Percentiles rank a stretch among this genome's conserved stretches.
phyloP scores from a whole-genome alignment of 208 protist species.

The Leishmania gerbilli region DNA sequence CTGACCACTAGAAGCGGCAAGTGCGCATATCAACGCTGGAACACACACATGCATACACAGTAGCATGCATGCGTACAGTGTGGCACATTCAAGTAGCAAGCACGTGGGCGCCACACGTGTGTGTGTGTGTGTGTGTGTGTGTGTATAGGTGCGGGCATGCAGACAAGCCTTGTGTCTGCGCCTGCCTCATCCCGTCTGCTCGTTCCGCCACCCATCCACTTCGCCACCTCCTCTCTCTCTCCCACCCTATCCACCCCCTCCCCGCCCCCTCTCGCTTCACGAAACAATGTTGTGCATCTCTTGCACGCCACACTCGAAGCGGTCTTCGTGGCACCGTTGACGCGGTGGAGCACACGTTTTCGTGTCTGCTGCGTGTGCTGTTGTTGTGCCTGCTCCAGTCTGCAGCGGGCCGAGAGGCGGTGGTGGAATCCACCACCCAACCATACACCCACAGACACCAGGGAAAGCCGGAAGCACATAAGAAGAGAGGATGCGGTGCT shows the following conservation, averaged over 20 bases:
- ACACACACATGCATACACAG: background rate
- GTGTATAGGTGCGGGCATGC: background rate
- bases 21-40: background rate
- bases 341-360: background rate
- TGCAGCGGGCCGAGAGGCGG: background rate
- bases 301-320: background rate
- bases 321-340: background rate
- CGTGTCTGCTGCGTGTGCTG: background rate
- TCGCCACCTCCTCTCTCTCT: background rate
- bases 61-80: background rate
- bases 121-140: background rate
- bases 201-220: background rate
- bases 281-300: background rate
- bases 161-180: background rate
- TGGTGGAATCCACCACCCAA: background rate
- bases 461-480: background rate
- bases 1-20: no score
- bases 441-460: background rate
- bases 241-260: background rate
- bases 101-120: background rate
- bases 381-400: background rate
- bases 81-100: background rate
- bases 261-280: background rate
- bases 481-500: slow-evolving; percentile 31
- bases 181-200: background rate